phyloP scores from a whole-genome alignment of 139 green algal genomes.

The Trebouxia sp. region DNA sequence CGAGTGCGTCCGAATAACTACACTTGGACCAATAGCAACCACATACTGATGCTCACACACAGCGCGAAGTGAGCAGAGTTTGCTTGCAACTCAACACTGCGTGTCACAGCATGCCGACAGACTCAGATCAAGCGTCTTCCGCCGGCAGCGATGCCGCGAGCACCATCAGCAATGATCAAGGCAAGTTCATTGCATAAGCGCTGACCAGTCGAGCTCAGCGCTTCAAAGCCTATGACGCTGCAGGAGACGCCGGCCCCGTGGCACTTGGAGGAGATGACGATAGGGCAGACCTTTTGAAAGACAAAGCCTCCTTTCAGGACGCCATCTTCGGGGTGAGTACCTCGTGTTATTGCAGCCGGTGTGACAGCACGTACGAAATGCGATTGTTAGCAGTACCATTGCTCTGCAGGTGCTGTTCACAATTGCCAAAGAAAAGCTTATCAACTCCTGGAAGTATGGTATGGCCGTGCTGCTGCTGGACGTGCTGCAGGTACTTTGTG shows the following conservation, averaged over 20 bases:
- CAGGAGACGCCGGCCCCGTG: not conserved
- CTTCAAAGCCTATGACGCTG: too few species aligned
- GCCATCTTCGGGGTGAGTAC: not conserved
- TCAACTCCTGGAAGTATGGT: slow-evolving; percentile 30
- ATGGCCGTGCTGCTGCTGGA: slow-evolving; percentile 15
- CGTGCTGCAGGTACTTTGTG: slow-evolving; percentile 4
- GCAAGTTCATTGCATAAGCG: too few species aligned
- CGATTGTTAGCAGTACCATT: not conserved
- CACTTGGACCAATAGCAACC: too few species aligned
- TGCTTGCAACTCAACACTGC: too few species aligned
- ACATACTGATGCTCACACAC: too few species aligned
- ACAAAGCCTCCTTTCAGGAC: not conserved
- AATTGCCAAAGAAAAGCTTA: slow-evolving; percentile 18
- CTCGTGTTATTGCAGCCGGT: not conserved
- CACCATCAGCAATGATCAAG: not conserved
- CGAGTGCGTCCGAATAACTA: too few species aligned
- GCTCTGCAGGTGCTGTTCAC: slow-evolving; percentile 9
- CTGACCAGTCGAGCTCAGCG: too few species aligned
- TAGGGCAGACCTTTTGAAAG: not conserved
- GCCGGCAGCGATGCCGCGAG: not conserved
- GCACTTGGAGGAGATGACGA: not conserved
- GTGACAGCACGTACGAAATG: not conserved
- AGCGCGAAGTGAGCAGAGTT: too few species aligned
- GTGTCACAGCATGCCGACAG: not conserved
- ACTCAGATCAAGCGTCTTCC: not conserved